Percentiles rank a stretch among this genome's conserved stretches.
These are phyloP conservation scores for Cordyceps militaris DNA, from an alignment of 2,329 filamentous ascomycete genomes.

Conservation along the genomic window DNA sequence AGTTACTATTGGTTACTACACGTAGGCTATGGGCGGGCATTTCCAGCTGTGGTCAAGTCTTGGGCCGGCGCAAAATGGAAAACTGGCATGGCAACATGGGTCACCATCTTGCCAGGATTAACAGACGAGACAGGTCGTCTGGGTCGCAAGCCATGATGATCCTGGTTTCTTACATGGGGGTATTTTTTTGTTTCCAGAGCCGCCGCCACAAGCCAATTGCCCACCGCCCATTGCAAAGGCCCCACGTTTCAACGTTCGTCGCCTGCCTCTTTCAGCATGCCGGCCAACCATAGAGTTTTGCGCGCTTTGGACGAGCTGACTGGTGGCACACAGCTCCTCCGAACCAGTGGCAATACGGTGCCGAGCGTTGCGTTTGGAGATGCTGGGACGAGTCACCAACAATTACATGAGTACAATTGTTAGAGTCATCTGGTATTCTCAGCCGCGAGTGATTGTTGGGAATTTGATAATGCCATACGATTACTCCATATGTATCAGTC, in stretches of 20 bases:
- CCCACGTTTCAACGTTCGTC: background rate
- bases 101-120: background rate
- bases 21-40: no score
- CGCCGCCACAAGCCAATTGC: constrained; percentile 7
- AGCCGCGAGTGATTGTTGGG: background rate
- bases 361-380: background rate
- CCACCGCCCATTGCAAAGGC: constrained; percentile 1
- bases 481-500: background rate
- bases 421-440: constrained; percentile 1
- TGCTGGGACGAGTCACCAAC: background rate
- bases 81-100: background rate
- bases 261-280: constrained; percentile 7
- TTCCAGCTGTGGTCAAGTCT: background rate
- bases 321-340: no score
- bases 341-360: background rate
- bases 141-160: background rate
- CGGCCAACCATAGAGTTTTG: background rate
- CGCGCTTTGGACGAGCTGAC: background rate
- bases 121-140: background rate
- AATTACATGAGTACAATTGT: background rate
- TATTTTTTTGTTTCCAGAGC: background rate
- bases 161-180: background rate
- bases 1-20: no score
- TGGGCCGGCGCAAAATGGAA: background rate
- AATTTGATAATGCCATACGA: background rate